These are phyloP conservation scores for Dioscorea cayenensis DNA, from an alignment of 116 monocot genomes.

Conservation along the genomic window DNA sequence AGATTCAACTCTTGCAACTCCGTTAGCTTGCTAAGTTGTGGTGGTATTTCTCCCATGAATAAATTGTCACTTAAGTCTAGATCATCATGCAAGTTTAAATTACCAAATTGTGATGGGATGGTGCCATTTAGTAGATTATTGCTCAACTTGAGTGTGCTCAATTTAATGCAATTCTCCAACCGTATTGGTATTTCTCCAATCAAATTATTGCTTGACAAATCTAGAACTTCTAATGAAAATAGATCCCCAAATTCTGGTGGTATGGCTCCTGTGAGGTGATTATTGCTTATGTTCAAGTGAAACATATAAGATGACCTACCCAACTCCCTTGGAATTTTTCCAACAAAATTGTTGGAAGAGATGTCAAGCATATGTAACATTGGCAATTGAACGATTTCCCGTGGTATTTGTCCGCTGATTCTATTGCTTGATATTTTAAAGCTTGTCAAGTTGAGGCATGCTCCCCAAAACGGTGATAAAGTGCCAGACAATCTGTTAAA, in stretches of 20 bases:
- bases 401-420: slow-evolving; percentile 21
- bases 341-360: slow-evolving; percentile 18
- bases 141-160: slow-evolving; percentile 12
- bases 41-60: slow-evolving; percentile 20
- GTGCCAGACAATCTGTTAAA: slow-evolving; percentile 16
- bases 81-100: slow-evolving; percentile 9
- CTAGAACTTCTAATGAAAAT: slow-evolving; percentile 11
- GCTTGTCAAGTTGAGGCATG: slow-evolving; percentile 10
- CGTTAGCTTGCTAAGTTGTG: slow-evolving; percentile 6
- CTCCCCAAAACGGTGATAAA: slow-evolving; percentile 16
- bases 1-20: slow-evolving; percentile 18
- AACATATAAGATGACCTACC: slow-evolving; percentile 2
- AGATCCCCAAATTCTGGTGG: slow-evolving; percentile 20
- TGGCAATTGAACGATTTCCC: background rate
- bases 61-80: slow-evolving; percentile 31
- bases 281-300: slow-evolving; percentile 14
- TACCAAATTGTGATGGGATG: slow-evolving; percentile 20
- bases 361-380: slow-evolving; percentile 13
- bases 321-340: slow-evolving; percentile 13
- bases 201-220: slow-evolving; percentile 18
- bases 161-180: slow-evolving; percentile 10
- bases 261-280: slow-evolving; percentile 19
- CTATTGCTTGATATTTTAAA: slow-evolving; percentile 20
- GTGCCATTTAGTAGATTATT: slow-evolving; percentile 20
- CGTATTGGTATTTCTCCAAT: slow-evolving; percentile 17